Evolutionary conservation across 331 rosid genomes (phyloP), one percentile per base, ranked within the genome.

Genomic region (Malus hybrid): DNA sequence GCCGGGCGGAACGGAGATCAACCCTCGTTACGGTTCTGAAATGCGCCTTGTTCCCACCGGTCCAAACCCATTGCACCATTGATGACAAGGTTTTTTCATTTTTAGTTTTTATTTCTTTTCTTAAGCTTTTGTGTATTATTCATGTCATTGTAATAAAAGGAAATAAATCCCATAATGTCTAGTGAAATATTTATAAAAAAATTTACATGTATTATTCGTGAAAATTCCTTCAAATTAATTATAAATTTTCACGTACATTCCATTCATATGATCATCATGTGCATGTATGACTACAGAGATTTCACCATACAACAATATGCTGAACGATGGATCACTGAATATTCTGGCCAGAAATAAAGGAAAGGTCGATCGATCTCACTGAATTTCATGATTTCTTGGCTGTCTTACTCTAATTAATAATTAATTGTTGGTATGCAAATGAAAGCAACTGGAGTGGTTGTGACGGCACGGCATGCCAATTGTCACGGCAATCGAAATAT

Each of bases 31-130:
- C 69, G 94, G 89, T 48, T 90, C 24, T 3, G 94, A 90, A 22
- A 85, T 80, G 83, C 96, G 97, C 78, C 89, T 88, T 24, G 97
- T 93, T 65, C 97, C 97, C 56, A 88, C 90, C 2, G 97, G 97
- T 71, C 97, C 97, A 85, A 93, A 93, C 70, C 97, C 97, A 57
- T 90, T 93, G 88, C 97, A 93, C 88, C 97, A 93, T 82, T 90
- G 82, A 90, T 88, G 82, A 90, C 48, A 69, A 79, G 69, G 81
- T 68, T 79, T 68, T 24, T 54, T 57, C 19, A 67, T 68, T 31
- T 60, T 57, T 28, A 67, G 48, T 67, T 27, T n/a, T 18, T 36
- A 3, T 39, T n/a, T 48, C 9, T 68, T 18, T 46, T 22, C 70
- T 16, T 4, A 46, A n/a, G 48, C 69, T 27, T 64, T 16, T 67